Conservation (phyloP, 805 yeast species). For the Clavispora santaluciae region DNA sequence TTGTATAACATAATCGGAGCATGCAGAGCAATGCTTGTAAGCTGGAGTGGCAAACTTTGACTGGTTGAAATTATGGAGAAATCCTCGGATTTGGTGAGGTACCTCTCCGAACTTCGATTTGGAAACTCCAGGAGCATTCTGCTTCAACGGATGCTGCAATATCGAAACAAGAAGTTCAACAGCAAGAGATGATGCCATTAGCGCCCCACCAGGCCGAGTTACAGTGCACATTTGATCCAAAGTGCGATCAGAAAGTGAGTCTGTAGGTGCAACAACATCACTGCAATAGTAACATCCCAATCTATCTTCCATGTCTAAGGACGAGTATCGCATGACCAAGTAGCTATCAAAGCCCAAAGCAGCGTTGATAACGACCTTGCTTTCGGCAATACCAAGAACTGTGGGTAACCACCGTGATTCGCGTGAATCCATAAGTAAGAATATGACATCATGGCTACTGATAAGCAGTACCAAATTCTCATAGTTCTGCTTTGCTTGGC, state of each 20-base stretch:
- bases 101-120: slow-evolving; percentile 53
- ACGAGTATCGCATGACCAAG: slow-evolving; percentile 82
- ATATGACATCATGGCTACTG: slow-evolving; percentile 68
- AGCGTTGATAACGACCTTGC: slow-evolving; percentile 79
- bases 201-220: slow-evolving; percentile 93
- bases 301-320: slow-evolving; percentile 24
- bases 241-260: slow-evolving; percentile 81
- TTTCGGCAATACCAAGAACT: slow-evolving; percentile 59
- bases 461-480: slow-evolving; percentile 50
- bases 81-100: slow-evolving; percentile 93
- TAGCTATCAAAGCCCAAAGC: slow-evolving; percentile 95
- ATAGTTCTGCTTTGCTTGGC: slow-evolving; percentile 45
- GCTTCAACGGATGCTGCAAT: slow-evolving; percentile 58
- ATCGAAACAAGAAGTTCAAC: slow-evolving; percentile 77
- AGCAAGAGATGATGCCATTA: slow-evolving; percentile 79
- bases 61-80: slow-evolving; percentile 59
- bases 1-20: slow-evolving; percentile 58
- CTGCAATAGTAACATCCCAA: slow-evolving; percentile 95
- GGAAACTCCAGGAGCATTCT: slow-evolving; percentile 37
- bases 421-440: slow-evolving; percentile 85
- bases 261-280: slow-evolving; percentile 91
- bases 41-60: slow-evolving; percentile 66
- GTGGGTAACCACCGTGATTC: slow-evolving; percentile 99
- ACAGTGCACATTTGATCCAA: slow-evolving; percentile 99
- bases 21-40: slow-evolving; percentile 81